Evolutionary conservation across 2,329 filamentous ascomycete species (phyloP).

Genomic region (Aspergillus calidoustus): DNA sequence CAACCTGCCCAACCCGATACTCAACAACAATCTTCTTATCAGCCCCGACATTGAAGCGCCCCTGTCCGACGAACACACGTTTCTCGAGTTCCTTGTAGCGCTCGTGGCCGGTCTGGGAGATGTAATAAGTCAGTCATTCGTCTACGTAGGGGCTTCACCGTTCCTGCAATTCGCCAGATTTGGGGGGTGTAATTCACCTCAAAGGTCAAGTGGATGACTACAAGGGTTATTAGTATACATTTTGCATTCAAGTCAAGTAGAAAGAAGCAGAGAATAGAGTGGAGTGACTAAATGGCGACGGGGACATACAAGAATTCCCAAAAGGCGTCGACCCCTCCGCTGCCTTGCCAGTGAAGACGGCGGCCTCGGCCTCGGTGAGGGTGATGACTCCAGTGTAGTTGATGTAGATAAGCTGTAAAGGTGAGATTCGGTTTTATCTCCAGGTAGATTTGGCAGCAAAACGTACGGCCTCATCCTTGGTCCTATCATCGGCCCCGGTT

Average conservation of each 20-base stretch:
- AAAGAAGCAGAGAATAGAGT: neutral
- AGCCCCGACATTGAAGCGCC: constrained; percentile 44
- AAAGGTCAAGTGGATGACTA: constrained; percentile 44
- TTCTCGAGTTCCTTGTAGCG: constrained; percentile 48
- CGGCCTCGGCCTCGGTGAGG: constrained; percentile 37
- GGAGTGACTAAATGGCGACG: neutral
- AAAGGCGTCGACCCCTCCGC: constrained; percentile 43
- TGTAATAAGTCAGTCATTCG: neutral
- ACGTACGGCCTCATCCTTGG: constrained; percentile 39
- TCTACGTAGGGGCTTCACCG: too few relatives aligned
- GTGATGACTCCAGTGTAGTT: constrained; percentile 48
- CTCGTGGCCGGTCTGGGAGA: constrained; percentile 44
- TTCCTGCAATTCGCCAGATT: too few relatives aligned
- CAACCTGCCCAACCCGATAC: constrained; percentile 48
- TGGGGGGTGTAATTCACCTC: constrained; percentile 31
- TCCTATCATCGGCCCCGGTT: constrained; percentile 27
- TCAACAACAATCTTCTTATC: constrained; percentile 45
- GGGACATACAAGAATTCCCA: constrained; percentile 45
- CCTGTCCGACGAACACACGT: constrained; percentile 46
- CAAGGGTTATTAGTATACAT: constrained; percentile 10
- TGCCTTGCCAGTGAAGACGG: constrained; percentile 38
- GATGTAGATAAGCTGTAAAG: constrained; percentile 40
- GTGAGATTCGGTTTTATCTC: neutral
- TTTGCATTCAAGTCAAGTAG: neutral
- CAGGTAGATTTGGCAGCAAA: constrained; percentile 35